Base-by-base conservation (phyloP, 495 filamentous ascomycete genomes). In the Venustampulla echinocandica region DNA sequence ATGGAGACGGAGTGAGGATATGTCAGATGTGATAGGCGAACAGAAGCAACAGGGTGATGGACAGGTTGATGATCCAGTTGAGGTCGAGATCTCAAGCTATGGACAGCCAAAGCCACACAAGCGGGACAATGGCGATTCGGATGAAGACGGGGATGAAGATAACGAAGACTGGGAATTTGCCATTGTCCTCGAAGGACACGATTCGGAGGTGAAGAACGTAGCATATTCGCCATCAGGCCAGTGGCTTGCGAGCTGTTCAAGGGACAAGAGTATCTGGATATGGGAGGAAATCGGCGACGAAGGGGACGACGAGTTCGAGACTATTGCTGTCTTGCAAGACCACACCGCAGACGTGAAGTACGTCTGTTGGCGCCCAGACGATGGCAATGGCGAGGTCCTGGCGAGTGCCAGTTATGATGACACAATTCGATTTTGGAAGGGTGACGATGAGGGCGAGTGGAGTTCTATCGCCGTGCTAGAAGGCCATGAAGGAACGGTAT, bases 231-330 rank as follows among this genome's bases (percentile, higher is more conserved):
- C 87, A 0, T 81, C 79, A 0, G 87, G 88, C 0, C 80, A 83
- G 61, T 77, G 83, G 46, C 76, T 98, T 3, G 92, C 92, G 4
- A 95, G 90, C 0, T 97, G 89, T 59, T 81, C 77, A 18, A 73
- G 92, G 10, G 92, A 98, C 63, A 96, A 96, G 67, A 82, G 77
- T 18, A 85, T 98, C n/a, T 98, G 92, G 92, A 84, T 98, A 40
- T 98, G 92, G 92, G 92, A 98, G 63, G 90, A 95, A 59, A 73
- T 97, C 2, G 73, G 72, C 15, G 60, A 58, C 3, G 80, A 80
- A 27, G 85, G 79, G 5, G 89, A 90, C 21, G 90, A 95, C 58
- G 90, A 95, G 50, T 96, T 85, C 61, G 92, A 98, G 76, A 96
- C 92, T 5, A 77, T 96, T 4, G 90, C 90, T 0, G 90, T 98